Conservation (phyloP, 768 basidiomycete species). For the Lactifluus pinguis region DNA sequence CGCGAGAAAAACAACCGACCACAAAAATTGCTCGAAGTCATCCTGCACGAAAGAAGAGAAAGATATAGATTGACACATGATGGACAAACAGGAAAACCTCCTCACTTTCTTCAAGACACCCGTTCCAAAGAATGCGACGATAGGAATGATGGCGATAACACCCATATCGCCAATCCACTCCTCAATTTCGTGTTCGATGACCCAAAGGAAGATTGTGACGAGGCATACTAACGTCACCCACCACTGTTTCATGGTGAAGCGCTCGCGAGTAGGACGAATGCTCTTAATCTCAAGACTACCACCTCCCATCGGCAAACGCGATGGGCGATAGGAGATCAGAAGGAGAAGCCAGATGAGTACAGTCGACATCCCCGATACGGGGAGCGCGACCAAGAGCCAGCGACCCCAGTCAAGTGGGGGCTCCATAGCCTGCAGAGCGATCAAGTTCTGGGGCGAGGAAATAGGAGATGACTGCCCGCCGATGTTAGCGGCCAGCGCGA, state of each 20-base stretch:
- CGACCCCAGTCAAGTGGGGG: conserved; percentile 76
- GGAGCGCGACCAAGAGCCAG: conserved; percentile 93
- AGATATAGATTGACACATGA: background rate
- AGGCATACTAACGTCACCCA: conserved; percentile 83
- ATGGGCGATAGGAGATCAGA: conserved; percentile 70
- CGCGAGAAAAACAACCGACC: conserved; percentile 91
- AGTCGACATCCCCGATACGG: conserved; percentile 81
- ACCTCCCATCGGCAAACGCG: conserved; percentile 60
- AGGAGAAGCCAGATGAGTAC: conserved; percentile 88
- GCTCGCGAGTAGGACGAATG: conserved; percentile 75
- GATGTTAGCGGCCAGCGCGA: conserved; percentile 96
- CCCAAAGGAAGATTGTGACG: conserved; percentile 84
- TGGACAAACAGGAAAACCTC: background rate
- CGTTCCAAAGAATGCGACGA: conserved; percentile 89
- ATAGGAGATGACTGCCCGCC: conserved; percentile 97
- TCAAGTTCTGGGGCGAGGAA: conserved; percentile 95
- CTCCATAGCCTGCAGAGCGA: conserved; percentile 83
- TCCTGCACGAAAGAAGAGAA: conserved; percentile 42
- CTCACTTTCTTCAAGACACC: conserved; percentile 86
- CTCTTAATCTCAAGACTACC: conserved; percentile 76
- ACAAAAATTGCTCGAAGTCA: conserved; percentile 90
- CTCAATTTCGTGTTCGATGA: conserved; percentile 73
- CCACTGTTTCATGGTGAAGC: conserved; percentile 77
- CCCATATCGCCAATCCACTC: conserved; percentile 89
- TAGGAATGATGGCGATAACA: conserved; percentile 86